Base-by-base conservation (phyloP, 1,284 basidiomycete genomes). In the Mycosarcoma maydis region DNA sequence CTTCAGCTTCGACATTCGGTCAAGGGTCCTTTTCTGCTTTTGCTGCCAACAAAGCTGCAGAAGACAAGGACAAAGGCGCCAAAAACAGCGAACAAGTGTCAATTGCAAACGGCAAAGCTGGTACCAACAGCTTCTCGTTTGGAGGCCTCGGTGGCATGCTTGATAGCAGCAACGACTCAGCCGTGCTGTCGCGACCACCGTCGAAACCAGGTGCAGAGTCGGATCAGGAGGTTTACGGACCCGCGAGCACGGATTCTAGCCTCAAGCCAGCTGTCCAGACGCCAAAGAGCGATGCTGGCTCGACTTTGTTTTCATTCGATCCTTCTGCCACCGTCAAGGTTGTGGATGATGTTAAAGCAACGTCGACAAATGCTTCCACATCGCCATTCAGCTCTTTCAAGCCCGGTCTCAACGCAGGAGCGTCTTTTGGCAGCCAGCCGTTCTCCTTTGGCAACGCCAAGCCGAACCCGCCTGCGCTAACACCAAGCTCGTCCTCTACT, bases 91-190 rank as follows among this genome's bases (percentile, higher is more conserved):
- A 9, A 6, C 44, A 51, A 5, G 54, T 53, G 0, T n/a, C 36
- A 3, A 2, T 38, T 4, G 45, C 24, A 17, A 39, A 46, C 14
- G 57, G 54, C 38, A 23, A 32, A 20, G 50, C 30, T 17, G 48
- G 46, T 24, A 32, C 66, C 4, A 34, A 53, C 20, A 61, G 53
- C n/a, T 70, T 75, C 39, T 70, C 73, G 6, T 75, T 75, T 20
- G 73, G 70, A 11, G 62, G 52, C 13, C 32, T 68, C 16, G 62
- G 48, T 29, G 37, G 26, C 19, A 46, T 68, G 37, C 34, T 69
- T 9, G 59, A 48, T 14, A 56, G 57, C 16, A 56, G 57, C 53
- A 52, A 57, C 9, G 54, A 58, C 33, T 54, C 54, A 4, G 42
- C 50, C 10, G 5, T 40, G 36, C 53, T 53, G 1, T 52, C 48